These are phyloP conservation scores for Leucoagaricus sp. DNA, from an alignment of 1,284 basidiomycete species.

Conservation along the genomic window DNA sequence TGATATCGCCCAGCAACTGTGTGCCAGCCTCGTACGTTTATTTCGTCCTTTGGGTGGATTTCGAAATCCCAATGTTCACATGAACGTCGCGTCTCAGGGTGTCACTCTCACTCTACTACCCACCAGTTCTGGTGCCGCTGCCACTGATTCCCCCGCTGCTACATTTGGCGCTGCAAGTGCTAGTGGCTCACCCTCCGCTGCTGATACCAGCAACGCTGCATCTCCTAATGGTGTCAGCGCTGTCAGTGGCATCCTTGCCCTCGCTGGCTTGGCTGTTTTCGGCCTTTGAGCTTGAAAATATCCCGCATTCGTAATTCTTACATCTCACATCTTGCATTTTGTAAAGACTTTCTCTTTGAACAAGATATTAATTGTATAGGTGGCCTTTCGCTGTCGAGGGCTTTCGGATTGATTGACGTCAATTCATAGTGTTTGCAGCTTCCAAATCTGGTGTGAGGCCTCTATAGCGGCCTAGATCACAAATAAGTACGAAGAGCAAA, in stretches of 20 bases:
- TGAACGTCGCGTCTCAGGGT: conserved; percentile 13
- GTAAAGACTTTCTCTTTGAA: background rate
- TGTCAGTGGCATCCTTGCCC: conserved; percentile 39
- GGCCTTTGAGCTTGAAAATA: conserved; percentile 31
- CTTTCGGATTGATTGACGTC: too few species aligned
- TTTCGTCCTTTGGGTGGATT: background rate
- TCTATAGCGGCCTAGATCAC: background rate
- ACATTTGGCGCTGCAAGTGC: background rate
- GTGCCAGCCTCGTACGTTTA: conserved; percentile 14
- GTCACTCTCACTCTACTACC: conserved; percentile 18
- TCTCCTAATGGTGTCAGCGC: conserved; percentile 34
- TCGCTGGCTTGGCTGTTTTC: conserved; percentile 42
- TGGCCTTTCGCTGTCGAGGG: background rate
- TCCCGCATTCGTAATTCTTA: background rate
- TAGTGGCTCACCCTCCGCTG: background rate
- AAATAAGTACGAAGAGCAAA: too few species aligned
- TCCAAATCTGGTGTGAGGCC: background rate
- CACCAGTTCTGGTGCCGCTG: conserved; percentile 9
- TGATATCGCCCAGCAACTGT: conserved; percentile 13
- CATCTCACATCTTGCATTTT: background rate
- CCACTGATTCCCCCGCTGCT: conserved; percentile 15
- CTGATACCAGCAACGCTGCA: conserved; percentile 24
- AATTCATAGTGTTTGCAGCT: background rate
- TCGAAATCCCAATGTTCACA: background rate
- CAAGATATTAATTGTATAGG: background rate